Conservation (phyloP, 352 stramenopile species). For the Globisporangium iwayamae region DNA sequence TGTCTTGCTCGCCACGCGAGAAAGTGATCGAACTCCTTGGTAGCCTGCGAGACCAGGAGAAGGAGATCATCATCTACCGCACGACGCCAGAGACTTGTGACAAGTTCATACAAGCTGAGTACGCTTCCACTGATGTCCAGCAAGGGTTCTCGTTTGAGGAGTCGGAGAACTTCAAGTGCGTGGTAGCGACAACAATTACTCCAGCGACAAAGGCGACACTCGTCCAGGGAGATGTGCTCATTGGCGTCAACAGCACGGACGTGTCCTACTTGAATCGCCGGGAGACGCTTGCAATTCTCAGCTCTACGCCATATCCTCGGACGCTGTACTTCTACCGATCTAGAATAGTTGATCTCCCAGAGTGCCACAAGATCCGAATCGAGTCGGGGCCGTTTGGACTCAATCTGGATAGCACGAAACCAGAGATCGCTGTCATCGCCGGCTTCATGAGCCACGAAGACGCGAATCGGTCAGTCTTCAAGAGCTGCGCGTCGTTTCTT, state of each 20-base stretch:
- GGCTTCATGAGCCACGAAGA: constrained; percentile 41
- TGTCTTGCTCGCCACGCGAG: constrained; percentile 34
- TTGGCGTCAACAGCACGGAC: constrained; percentile 42
- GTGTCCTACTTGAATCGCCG: constrained; percentile 31
- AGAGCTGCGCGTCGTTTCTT: constrained; percentile 30
- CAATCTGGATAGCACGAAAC: constrained; percentile 36
- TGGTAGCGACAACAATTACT: constrained; percentile 25
- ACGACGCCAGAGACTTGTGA: constrained; percentile 21
- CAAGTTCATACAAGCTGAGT: constrained; percentile 27
- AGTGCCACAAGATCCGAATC: constrained; percentile 41
- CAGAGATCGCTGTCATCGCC: constrained; percentile 32
- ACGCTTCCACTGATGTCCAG: constrained; percentile 18
- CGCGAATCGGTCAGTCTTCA: constrained; percentile 34
- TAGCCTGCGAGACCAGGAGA: constrained; percentile 39
- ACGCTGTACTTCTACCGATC: constrained; percentile 36
- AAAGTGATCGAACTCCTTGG: constrained; percentile 33
- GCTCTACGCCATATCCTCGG: constrained; percentile 26
- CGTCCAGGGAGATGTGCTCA: constrained; percentile 34
- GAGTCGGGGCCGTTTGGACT: constrained; percentile 43
- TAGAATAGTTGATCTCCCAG: constrained; percentile 17
- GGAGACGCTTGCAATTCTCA: constrained; percentile 26
- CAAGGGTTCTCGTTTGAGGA: constrained; percentile 34
- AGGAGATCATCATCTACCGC: constrained; percentile 58
- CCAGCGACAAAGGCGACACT: constrained; percentile 13
- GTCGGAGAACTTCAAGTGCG: constrained; percentile 31